Conservation (phyloP, 176 grass and related monocot species). For the Aegilops speltoides region DNA sequence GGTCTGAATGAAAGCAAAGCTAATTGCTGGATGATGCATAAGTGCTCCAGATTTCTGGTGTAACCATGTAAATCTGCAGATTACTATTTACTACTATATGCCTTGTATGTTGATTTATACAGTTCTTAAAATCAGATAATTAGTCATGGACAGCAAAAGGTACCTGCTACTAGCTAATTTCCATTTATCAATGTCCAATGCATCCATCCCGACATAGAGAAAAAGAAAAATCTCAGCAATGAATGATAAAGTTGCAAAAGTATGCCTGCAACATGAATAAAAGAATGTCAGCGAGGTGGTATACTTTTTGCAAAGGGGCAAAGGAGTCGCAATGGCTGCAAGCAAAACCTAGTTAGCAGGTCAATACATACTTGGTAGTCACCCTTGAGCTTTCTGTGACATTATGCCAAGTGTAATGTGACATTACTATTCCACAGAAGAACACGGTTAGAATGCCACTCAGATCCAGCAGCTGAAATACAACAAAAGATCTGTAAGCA, state of each 20-base stretch:
- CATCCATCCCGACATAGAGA: conserved; percentile 99
- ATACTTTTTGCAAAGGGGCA: neutral
- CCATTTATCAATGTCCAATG: conserved; percentile 99
- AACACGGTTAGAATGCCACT: conserved; percentile 98
- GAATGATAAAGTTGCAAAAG: conserved; percentile 92
- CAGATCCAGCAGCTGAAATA: conserved; percentile 82
- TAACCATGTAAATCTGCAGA: neutral
- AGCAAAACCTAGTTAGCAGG: neutral
- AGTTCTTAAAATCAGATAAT: neutral
- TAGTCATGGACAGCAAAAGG: conserved; percentile 20
- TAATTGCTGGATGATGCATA: conserved; percentile 6
- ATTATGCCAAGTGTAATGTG: conserved; percentile 99
- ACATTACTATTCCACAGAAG: conserved; percentile 99
- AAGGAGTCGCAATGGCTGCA: neutral
- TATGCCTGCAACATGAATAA: conserved; percentile 59
- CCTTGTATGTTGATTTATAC: neutral
- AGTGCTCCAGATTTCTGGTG: neutral
- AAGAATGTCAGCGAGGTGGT: conserved; percentile 21
- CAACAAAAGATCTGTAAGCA: conserved; percentile 24
- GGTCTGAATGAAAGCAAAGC: neutral
- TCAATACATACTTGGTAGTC: conserved; percentile 78
- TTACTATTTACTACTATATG: neutral
- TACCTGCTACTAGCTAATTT: conserved; percentile 85
- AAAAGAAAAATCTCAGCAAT: conserved; percentile 95
- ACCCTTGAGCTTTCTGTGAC: conserved; percentile 94